Conservation (phyloP, 805 yeast species). For the Ogataea trehaloabstinens region DNA sequence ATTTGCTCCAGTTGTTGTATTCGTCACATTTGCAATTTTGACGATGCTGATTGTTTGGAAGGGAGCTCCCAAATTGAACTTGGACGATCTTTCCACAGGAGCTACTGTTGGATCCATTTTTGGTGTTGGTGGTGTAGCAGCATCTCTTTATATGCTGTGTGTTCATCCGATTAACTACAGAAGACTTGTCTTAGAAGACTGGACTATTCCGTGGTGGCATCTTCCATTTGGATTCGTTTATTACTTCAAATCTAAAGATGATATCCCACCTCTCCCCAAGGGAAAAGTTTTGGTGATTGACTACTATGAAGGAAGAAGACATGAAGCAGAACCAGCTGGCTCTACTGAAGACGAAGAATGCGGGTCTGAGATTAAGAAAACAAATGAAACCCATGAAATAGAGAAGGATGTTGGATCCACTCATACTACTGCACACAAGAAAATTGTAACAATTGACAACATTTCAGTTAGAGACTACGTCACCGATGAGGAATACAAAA, state of each 20-base stretch:
- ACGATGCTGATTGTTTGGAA: conserved; percentile 81
- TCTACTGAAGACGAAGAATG: conserved; percentile 22
- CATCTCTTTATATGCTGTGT: conserved; percentile 48
- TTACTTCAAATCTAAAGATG: conserved; percentile 52
- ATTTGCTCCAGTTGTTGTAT: conserved; percentile 60
- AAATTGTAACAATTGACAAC: conserved; percentile 32
- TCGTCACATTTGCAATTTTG: conserved; percentile 55
- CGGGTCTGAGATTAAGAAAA: conserved; percentile 5
- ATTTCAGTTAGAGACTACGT: conserved; percentile 8
- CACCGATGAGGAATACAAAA: conserved; percentile 14
- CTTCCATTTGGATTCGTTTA: conserved; percentile 53
- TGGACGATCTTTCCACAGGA: conserved; percentile 50
- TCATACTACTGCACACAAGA: conserved; percentile 15
- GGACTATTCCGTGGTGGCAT: conserved; percentile 62
- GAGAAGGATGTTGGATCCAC: conserved; percentile 15
- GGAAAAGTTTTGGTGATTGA: conserved; percentile 57
- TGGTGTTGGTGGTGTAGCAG: conserved; percentile 63
- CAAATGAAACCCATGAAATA: conserved; percentile 15
- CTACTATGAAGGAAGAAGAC: conserved; percentile 62
- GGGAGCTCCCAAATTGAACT: conserved; percentile 67
- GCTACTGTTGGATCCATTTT: conserved; percentile 58
- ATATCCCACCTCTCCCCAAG: conserved; percentile 66
- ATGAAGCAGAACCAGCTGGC: conserved; percentile 8
- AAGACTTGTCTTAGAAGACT: conserved; percentile 58
- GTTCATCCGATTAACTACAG: conserved; percentile 62